Evolutionary conservation across 306 rosid species (phyloP).

Genomic region (Pyrus bretschneideri): DNA sequence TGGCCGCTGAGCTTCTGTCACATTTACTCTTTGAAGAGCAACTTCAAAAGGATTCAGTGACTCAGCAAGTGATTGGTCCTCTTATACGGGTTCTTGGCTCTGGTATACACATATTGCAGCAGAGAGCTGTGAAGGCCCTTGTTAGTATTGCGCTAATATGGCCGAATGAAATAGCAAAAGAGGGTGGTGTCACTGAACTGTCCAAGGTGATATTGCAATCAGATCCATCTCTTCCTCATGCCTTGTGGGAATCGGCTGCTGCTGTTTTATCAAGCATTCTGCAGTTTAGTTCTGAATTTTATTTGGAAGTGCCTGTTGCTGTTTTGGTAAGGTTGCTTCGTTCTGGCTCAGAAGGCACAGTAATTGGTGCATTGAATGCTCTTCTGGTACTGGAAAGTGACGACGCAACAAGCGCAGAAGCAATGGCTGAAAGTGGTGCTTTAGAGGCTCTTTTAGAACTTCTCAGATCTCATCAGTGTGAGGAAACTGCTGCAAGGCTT

Average conservation of each 20-base stretch:
- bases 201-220: slow-evolving; percentile 91
- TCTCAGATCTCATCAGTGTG: slow-evolving; percentile 89
- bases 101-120: slow-evolving; percentile 88
- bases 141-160: slow-evolving; percentile 86
- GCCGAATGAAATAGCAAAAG: slow-evolving; percentile 98
- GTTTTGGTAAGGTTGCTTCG: slow-evolving; percentile 94
- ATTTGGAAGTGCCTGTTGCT: slow-evolving; percentile 95
- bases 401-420: slow-evolving; percentile 88
- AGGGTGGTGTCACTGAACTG: slow-evolving; percentile 84
- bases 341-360: slow-evolving; percentile 82
- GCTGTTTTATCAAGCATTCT: slow-evolving; percentile 86
- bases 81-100: slow-evolving; percentile 82
- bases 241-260: slow-evolving; percentile 98
- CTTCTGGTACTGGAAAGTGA: slow-evolving; percentile 94
- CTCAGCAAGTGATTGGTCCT: slow-evolving; percentile 87
- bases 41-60: slow-evolving; percentile 84
- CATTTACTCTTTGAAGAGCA: slow-evolving; percentile 83
- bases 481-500: slow-evolving; percentile 92
- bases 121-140: slow-evolving; percentile 96
- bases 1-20: slow-evolving; percentile 95
- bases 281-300: slow-evolving; percentile 95
- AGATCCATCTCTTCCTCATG: slow-evolving; percentile 94
- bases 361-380: slow-evolving; percentile 89
- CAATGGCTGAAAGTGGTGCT: slow-evolving; percentile 99
- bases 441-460: slow-evolving; percentile 97